Percentiles rank a stretch among this genome's conserved stretches.
Conservation (phyloP, 495 filamentous ascomycete species). For the Lophium mytilinum region DNA sequence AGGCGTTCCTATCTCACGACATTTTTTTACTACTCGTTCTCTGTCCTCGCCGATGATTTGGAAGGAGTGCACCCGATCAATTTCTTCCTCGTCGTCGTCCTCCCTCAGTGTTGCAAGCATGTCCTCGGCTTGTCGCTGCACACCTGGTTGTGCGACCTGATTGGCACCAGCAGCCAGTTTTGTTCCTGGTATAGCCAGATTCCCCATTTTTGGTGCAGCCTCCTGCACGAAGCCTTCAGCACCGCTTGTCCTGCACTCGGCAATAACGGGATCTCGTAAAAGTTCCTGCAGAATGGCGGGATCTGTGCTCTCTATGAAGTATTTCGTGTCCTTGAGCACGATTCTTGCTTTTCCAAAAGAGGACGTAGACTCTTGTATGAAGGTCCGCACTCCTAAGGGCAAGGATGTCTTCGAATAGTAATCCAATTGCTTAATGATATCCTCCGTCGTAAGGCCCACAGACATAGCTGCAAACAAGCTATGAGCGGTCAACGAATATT, state of each 20-base stretch:
- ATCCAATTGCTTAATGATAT: conserved; percentile 84
- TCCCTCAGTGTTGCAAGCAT: conserved; percentile 53
- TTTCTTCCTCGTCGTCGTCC: conserved; percentile 85
- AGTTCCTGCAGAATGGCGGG: conserved; percentile 75
- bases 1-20: conserved; percentile 76
- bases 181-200: conserved; percentile 87
- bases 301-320: conserved; percentile 87
- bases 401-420: conserved; percentile 79
- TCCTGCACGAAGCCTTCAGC: conserved; percentile 66
- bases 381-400: conserved; percentile 66
- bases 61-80: conserved; percentile 88
- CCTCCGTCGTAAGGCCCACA: conserved; percentile 74
- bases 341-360: conserved; percentile 94
- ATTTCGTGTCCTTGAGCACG: conserved; percentile 86
- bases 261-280: conserved; percentile 64
- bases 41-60: conserved; percentile 72
- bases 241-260: conserved; percentile 52
- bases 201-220: conserved; percentile 80
- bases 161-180: conserved; percentile 81
- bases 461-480: conserved; percentile 93
- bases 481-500: conserved; percentile 85
- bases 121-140: conserved; percentile 37
- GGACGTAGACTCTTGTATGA: conserved; percentile 75
- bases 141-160: conserved; percentile 45
- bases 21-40: conserved; percentile 81